phyloP scores from a whole-genome alignment of 202 grass and related monocot species.

The Alloteropsis angusta region DNA sequence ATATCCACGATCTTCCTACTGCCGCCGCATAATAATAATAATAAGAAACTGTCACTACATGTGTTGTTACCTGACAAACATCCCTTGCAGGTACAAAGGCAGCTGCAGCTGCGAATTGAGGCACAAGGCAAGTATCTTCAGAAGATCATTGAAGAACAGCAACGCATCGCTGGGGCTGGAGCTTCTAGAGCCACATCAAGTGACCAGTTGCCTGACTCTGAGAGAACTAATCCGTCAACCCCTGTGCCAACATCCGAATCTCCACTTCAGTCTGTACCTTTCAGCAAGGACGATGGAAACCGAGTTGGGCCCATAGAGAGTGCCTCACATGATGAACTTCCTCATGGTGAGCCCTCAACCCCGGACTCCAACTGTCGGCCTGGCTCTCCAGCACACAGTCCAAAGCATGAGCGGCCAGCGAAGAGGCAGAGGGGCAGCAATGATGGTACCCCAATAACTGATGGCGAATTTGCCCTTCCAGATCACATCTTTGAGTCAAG shows the following conservation, averaged over 20 bases:
- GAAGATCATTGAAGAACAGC: constrained; percentile 44
- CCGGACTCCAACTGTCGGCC: constrained; percentile 32
- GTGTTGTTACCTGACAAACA: not conserved
- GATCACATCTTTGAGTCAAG: constrained; percentile 42
- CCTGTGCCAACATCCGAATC: constrained; percentile 34
- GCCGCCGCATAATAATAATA: not conserved
- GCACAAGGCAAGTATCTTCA: constrained; percentile 35
- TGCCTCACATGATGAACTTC: constrained; percentile 31
- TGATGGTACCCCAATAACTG: not conserved
- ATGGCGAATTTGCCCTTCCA: constrained; percentile 26
- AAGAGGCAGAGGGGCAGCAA: constrained; percentile 4
- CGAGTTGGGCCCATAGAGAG: constrained; percentile 16
- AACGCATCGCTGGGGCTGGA: constrained; percentile 9
- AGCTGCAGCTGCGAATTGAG: not conserved
- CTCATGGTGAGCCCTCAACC: constrained; percentile 27
- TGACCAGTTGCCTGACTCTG: constrained; percentile 15
- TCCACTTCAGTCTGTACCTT: not conserved
- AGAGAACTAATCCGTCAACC: constrained; percentile 34
- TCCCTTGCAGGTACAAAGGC: not conserved
- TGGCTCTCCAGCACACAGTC: constrained; percentile 13
- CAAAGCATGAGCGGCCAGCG: constrained; percentile 21
- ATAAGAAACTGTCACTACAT: not conserved
- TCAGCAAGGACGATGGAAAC: constrained; percentile 10
- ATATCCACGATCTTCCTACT: not conserved
- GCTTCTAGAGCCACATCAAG: not conserved